phyloP scores from a whole-genome alignment of 2,329 filamentous ascomycete genomes.

The Diaporthe helianthi region DNA sequence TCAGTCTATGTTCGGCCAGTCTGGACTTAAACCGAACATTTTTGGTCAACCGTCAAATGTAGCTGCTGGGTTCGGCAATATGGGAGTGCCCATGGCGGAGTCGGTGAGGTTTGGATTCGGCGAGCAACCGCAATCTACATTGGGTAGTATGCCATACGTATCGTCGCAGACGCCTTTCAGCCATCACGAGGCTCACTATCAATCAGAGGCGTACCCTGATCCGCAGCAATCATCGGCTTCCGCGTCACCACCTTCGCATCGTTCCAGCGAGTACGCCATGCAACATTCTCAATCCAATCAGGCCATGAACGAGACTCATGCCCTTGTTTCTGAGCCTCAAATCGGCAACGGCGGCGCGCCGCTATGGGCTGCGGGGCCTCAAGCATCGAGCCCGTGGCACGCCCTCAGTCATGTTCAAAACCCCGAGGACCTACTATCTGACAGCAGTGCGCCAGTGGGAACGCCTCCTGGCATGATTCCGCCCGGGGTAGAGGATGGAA shows the following conservation, averaged over 20 bases:
- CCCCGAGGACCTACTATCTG: slow-evolving; percentile 26
- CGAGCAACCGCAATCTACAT: slow-evolving; percentile 22
- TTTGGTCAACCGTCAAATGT: background rate
- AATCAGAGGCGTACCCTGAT: slow-evolving; percentile 24
- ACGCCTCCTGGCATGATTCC: slow-evolving; percentile 31
- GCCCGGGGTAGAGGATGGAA: slow-evolving; percentile 33
- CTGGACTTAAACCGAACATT: background rate
- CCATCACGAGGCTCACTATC: slow-evolving; percentile 3
- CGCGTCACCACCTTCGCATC: slow-evolving; percentile 3
- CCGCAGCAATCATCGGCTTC: slow-evolving; percentile 17
- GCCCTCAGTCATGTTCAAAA: slow-evolving; percentile 20
- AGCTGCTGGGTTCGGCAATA: slow-evolving; percentile 15
- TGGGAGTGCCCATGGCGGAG: background rate
- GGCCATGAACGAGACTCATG: slow-evolving; percentile 33
- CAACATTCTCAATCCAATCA: slow-evolving; percentile 43
- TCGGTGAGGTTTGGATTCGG: slow-evolving; percentile 34
- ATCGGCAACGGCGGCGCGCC: slow-evolving; percentile 24
- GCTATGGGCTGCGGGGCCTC: slow-evolving; percentile 31
- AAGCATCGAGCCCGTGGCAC: slow-evolving; percentile 28
- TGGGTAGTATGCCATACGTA: slow-evolving; percentile 13
- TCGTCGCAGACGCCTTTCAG: background rate
- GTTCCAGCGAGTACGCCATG: slow-evolving; percentile 35
- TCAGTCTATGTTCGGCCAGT: slow-evolving; percentile 18
- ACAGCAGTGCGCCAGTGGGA: background rate
- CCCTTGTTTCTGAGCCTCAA: slow-evolving; percentile 25